phyloP scores from a whole-genome alignment of 1,284 basidiomycete genomes.

The Heterobasidion occidentale region DNA sequence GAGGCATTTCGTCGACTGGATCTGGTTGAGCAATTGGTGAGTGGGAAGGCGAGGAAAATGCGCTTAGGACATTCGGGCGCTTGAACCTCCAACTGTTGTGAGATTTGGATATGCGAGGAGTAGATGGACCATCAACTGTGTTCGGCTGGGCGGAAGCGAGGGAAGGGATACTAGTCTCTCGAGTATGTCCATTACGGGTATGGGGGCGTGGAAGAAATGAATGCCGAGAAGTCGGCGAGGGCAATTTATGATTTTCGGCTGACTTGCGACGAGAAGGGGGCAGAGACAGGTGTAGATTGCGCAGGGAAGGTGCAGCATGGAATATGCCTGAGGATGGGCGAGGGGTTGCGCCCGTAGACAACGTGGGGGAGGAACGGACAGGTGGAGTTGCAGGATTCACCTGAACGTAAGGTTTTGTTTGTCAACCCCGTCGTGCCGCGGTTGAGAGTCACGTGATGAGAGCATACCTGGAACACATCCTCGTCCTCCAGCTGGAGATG shows the following conservation, averaged over 20 bases:
- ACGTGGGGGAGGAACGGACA: constrained; percentile 12
- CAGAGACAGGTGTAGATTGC: constrained; percentile 45
- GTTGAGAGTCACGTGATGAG: constrained; percentile 18
- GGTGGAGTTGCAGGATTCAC: background rate
- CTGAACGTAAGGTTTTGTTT: background rate
- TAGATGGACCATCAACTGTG: constrained; percentile 9
- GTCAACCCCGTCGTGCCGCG: background rate
- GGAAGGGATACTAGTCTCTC: constrained; percentile 14
- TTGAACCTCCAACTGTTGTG: constrained; percentile 29
- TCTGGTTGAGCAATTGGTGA: constrained; percentile 13
- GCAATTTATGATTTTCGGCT: constrained; percentile 22
- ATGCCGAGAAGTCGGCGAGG: constrained; percentile 17
- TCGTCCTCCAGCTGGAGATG: constrained; percentile 28
- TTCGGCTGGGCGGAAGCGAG: constrained; percentile 3
- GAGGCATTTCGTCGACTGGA: constrained; percentile 18
- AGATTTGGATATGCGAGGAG: constrained; percentile 13
- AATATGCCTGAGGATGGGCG: constrained; percentile 26
- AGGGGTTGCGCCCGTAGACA: constrained; percentile 12
- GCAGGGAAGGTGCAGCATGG: constrained; percentile 43
- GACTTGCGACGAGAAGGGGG: constrained; percentile 30
- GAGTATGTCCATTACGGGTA: constrained; percentile 16
- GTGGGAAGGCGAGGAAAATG: constrained; percentile 38
- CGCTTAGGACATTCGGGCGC: constrained; percentile 53
- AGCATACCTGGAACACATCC: constrained; percentile 18
- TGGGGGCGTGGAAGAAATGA: constrained; percentile 31